Evolutionary conservation across 2,329 filamentous ascomycete genomes (phyloP).

Genomic region (Verticillium nonalfalfae): DNA sequence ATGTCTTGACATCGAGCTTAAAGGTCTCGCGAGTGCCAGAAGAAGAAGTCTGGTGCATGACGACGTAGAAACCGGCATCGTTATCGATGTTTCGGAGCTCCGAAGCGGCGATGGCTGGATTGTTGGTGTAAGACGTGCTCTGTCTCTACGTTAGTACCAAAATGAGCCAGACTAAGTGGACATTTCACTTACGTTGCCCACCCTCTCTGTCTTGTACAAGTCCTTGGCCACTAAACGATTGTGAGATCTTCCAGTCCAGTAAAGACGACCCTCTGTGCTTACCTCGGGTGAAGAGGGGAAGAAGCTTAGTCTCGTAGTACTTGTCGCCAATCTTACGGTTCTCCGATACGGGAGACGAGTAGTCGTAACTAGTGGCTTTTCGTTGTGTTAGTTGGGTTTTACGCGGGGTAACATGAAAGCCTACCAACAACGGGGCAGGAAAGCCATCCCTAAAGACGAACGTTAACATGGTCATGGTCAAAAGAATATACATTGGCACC

Average conservation of each 20-base stretch:
- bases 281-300: conserved; percentile 50
- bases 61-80: conserved; percentile 52
- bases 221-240: conserved; percentile 37
- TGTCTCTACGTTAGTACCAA: conserved; percentile 20
- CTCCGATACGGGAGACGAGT: conserved; percentile 55
- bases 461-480: too few species aligned
- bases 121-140: conserved; percentile 43
- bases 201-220: conserved; percentile 46
- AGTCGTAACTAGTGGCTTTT: conserved; percentile 53
- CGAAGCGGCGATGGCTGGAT: conserved; percentile 42
- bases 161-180: not conserved
- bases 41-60: conserved; percentile 46
- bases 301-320: conserved; percentile 57
- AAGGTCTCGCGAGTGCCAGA: conserved; percentile 45
- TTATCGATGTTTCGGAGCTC: conserved; percentile 55
- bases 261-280: not conserved
- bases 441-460: conserved; percentile 43
- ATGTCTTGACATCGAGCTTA: conserved; percentile 49
- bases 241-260: not conserved
- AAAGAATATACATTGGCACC: too few species aligned
- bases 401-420: not conserved
- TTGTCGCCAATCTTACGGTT: conserved; percentile 51
- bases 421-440: conserved; percentile 45
- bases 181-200: conserved; percentile 21
- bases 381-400: not conserved